Evolutionary conservation across 352 stramenopile genomes (phyloP).

Genomic region (Phytophthora parvispora): DNA sequence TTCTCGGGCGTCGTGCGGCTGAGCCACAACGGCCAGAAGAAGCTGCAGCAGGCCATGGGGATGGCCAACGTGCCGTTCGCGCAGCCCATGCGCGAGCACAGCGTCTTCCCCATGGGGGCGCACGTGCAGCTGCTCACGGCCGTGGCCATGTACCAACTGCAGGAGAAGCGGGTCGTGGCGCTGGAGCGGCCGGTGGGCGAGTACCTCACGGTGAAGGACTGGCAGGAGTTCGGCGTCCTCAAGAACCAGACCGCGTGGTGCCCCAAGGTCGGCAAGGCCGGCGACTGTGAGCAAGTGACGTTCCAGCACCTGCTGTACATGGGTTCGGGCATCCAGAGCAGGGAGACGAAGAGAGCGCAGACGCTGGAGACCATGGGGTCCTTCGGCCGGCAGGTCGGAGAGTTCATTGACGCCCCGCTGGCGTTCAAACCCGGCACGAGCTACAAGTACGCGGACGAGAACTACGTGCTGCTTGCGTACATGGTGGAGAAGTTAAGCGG

Average conservation of each 20-base stretch:
- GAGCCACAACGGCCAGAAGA: slow-evolving; percentile 58
- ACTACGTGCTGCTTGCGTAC: slow-evolving; percentile 70
- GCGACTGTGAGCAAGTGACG: slow-evolving; percentile 58
- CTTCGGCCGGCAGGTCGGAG: slow-evolving; percentile 45
- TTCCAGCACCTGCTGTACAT: slow-evolving; percentile 77
- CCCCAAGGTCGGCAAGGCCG: slow-evolving; percentile 27
- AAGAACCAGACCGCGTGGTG: slow-evolving; percentile 65
- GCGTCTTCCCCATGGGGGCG: slow-evolving; percentile 66
- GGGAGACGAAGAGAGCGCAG: neutral
- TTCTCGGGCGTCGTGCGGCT: slow-evolving; percentile 70
- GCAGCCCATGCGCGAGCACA: slow-evolving; percentile 52
- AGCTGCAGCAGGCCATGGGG: slow-evolving; percentile 55
- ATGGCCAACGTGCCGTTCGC: slow-evolving; percentile 59
- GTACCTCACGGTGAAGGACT: slow-evolving; percentile 53
- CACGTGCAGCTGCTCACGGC: slow-evolving; percentile 70
- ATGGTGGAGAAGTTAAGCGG: slow-evolving; percentile 74
- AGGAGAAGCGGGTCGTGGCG: slow-evolving; percentile 54
- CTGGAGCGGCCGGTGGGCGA: slow-evolving; percentile 42
- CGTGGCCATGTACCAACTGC: slow-evolving; percentile 68
- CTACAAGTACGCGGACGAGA: slow-evolving; percentile 62
- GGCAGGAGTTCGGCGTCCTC: slow-evolving; percentile 51
- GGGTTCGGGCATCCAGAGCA: slow-evolving; percentile 56
- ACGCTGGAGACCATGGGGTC: slow-evolving; percentile 31
- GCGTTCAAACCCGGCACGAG: slow-evolving; percentile 60
- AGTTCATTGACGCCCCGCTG: slow-evolving; percentile 64